A percentile compares a stretch with the other conserved stretches of the same genome.
These are phyloP conservation scores for Lachancea thermotolerans DNA, from an alignment of 805 yeast species.

Conservation along the genomic window DNA sequence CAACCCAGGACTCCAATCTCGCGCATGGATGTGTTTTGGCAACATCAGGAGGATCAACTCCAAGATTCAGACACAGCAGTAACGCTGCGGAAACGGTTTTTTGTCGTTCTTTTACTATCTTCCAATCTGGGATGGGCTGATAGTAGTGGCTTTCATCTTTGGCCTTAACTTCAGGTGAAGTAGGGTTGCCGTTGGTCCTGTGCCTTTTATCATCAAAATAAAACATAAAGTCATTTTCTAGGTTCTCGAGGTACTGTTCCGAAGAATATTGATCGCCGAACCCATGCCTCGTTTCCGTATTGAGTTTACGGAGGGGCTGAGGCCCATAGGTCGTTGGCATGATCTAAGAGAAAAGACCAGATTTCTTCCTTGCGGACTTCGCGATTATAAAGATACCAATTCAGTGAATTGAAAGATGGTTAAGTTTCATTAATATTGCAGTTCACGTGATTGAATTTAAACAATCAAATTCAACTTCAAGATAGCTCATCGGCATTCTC, in stretches of 20 bases:
- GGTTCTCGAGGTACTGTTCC: constrained; percentile 46
- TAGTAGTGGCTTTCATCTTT: constrained; percentile 41
- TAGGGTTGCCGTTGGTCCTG: constrained; percentile 80
- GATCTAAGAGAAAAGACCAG: background rate
- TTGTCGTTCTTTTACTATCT: constrained; percentile 80
- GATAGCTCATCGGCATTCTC: too few relatives aligned
- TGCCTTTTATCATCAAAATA: constrained; percentile 92
- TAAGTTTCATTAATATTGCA: too few relatives aligned
- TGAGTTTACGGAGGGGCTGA: constrained; percentile 41
- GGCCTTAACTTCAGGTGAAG: constrained; percentile 45
- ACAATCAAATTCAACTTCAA: too few relatives aligned
- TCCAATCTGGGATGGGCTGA: constrained; percentile 84
- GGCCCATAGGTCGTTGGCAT: constrained; percentile 31
- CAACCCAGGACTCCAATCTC: constrained; percentile 85
- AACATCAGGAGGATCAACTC: constrained; percentile 96
- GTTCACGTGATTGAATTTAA: too few relatives aligned
- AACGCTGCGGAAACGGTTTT: constrained; percentile 91
- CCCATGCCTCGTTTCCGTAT: constrained; percentile 60
- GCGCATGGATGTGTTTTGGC: constrained; percentile 92
- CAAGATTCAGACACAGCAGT: constrained; percentile 81
- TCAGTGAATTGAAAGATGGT: too few relatives aligned
- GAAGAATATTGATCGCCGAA: constrained; percentile 48
- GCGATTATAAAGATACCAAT: too few relatives aligned
- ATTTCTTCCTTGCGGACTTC: background rate
- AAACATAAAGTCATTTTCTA: constrained; percentile 64